phyloP scores from a whole-genome alignment of 2,329 filamentous ascomycete genomes.

The Penicillium sp. region DNA sequence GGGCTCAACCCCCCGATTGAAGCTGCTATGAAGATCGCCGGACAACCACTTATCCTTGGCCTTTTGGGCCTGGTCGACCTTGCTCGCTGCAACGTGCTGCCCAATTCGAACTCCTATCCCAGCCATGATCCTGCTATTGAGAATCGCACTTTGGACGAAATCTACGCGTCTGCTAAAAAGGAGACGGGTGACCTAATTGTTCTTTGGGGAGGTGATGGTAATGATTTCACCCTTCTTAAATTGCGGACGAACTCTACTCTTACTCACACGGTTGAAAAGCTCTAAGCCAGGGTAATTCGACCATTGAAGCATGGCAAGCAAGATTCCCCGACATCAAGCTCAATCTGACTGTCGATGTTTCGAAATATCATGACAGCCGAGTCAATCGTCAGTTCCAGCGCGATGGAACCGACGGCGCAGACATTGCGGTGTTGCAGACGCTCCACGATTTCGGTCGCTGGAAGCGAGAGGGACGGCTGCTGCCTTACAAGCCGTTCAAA shows the following conservation, averaged over 20 bases:
- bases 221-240: not conserved
- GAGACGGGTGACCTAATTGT: conserved; percentile 34
- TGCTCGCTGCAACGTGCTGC: not conserved
- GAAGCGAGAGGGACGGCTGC: conserved; percentile 48
- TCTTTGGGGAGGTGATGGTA: conserved; percentile 26
- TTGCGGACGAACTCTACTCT: not conserved
- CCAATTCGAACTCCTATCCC: conserved; percentile 6
- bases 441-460: conserved; percentile 51
- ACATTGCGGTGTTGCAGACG: conserved; percentile 47
- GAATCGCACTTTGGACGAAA: conserved; percentile 51
- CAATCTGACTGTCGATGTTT: conserved; percentile 56
- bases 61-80: not conserved
- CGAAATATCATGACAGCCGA: conserved; percentile 54
- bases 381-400: conserved; percentile 50
- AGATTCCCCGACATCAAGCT: conserved; percentile 53
- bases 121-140: conserved; percentile 33
- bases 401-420: conserved; percentile 41
- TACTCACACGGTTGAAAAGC: not conserved
- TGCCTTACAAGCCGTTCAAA: conserved; percentile 1
- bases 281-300: not conserved
- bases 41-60: not conserved
- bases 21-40: not conserved
- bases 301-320: conserved; percentile 35
- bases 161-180: conserved; percentile 51
- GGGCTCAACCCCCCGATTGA: not conserved